Base-by-base conservation (phyloP, 2,329 filamentous ascomycete genomes). In the Chaetomiaceae sp. region DNA sequence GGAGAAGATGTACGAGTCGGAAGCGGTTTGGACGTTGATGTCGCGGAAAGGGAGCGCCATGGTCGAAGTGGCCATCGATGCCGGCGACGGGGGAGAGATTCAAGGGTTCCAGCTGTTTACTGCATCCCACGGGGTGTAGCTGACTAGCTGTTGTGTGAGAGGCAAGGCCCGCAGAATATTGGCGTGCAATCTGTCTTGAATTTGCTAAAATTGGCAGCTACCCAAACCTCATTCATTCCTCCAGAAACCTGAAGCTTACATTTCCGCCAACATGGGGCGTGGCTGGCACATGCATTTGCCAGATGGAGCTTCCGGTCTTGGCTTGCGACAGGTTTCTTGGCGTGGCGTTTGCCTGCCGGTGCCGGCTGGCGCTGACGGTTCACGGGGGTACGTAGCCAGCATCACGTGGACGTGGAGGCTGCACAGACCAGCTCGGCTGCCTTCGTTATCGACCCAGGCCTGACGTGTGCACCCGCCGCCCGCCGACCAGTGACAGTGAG, bases 1-100 rank as follows among this genome's bases (percentile, higher is more conserved):
- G 34, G 89, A 91, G 72, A 99, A 99, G 64, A 90, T 89, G 77
- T 99, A 99, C 68, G 94, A 87, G 64, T 92, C 89, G 64, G 89
- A 79, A 48, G 92, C 90, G 61, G 90, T 88, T 72, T 95, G 90
- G 70, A 99, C 84, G 71, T 97, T 99, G 76, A 97, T 95, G 76
- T 99, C 94, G 68, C 92, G 84, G 73, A 91, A 99, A 20, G 92
- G 94, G 62, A 82, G 71, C 41, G 66, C 64, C 69, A 71, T 71
- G 47, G 52, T 61, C 10, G 44, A 23, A 50, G 38, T 27, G 25
- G 21, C 46, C 43, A 27, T 21, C 25, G 21, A 41, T n/a, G 21
- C 6, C 16, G 45, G 29, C 41, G 40, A 36, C 3, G 11, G 51
- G 51, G 16, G 29, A 34, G 38, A 48, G 27, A 23, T 43, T 23